phyloP scores from a whole-genome alignment of 179 eudicot genomes.

The Camellia oleifera region DNA sequence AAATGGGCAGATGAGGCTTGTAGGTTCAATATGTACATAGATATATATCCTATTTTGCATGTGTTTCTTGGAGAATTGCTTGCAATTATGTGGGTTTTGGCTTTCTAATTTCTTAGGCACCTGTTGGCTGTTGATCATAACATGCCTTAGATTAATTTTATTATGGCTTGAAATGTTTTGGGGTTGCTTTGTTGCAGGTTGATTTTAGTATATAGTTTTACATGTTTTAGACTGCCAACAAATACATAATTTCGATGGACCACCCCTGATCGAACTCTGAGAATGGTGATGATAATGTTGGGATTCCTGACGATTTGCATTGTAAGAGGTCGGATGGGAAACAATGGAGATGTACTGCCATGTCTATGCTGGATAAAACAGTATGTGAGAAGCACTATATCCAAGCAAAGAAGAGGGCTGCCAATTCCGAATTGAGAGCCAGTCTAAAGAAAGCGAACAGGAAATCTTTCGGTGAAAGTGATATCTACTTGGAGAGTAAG shows the following conservation, averaged over 20 bases:
- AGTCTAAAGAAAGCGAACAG: conserved; percentile 77
- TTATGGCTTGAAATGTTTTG: background rate
- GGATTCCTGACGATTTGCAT: conserved; percentile 88
- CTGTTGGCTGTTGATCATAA: background rate
- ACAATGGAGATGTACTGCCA: conserved; percentile 98
- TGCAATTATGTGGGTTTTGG: background rate
- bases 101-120: background rate
- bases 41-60: background rate
- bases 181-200: conserved; percentile 20
- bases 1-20: background rate
- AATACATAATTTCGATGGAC: conserved; percentile 46
- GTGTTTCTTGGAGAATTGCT: background rate
- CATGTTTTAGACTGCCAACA: conserved; percentile 8
- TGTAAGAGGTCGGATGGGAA: conserved; percentile 99
- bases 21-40: background rate
- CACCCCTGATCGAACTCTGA: conserved; percentile 37
- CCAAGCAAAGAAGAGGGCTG: conserved; percentile 99
- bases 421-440: conserved; percentile 87
- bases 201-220: background rate
- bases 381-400: conserved; percentile 97
- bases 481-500: conserved; percentile 68
- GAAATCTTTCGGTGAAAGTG: conserved; percentile 59
- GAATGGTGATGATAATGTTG: conserved; percentile 64
- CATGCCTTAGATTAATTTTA: background rate
- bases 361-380: conserved; percentile 98